phyloP scores from a whole-genome alignment of 345 rosid species.

The Odontarrhena argentea region DNA sequence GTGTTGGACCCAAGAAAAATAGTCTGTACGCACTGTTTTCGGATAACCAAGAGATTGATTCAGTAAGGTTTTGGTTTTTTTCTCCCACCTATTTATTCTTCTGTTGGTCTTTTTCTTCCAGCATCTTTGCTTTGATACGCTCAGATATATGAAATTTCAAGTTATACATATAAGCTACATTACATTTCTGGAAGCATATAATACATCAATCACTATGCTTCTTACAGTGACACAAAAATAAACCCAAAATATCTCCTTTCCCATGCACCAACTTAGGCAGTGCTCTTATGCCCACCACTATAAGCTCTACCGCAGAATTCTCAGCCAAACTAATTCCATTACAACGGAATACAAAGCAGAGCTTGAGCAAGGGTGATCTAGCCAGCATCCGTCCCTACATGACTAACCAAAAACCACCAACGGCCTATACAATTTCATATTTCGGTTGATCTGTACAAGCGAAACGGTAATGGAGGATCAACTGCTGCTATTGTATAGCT shows the following conservation, averaged over 20 bases:
- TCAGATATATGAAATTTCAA: not conserved
- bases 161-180: slow-evolving; percentile 17
- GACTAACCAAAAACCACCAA: slow-evolving; percentile 20
- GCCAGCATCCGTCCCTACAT: slow-evolving; percentile 11
- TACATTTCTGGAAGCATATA: slow-evolving; percentile 4
- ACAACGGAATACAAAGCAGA: not conserved
- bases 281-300: not conserved
- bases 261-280: not conserved
- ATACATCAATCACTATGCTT: slow-evolving; percentile 1
- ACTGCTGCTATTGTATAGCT: slow-evolving; percentile 15
- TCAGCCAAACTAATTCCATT: slow-evolving; percentile 12
- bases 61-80: too few species aligned
- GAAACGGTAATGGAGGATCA: slow-evolving; percentile 8
- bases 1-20: slow-evolving; percentile 70
- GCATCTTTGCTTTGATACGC: too few species aligned
- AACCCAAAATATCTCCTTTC: slow-evolving; percentile 1
- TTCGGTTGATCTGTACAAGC: slow-evolving; percentile 21
- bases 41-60: too few species aligned
- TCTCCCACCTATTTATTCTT: too few species aligned
- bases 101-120: too few species aligned
- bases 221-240: not conserved
- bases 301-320: not conserved
- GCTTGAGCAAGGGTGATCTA: slow-evolving; percentile 2
- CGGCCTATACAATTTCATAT: slow-evolving; percentile 11
- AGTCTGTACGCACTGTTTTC: not conserved